phyloP scores from a whole-genome alignment of 495 filamentous ascomycete genomes.

The Hypoxylon cercidicola region DNA sequence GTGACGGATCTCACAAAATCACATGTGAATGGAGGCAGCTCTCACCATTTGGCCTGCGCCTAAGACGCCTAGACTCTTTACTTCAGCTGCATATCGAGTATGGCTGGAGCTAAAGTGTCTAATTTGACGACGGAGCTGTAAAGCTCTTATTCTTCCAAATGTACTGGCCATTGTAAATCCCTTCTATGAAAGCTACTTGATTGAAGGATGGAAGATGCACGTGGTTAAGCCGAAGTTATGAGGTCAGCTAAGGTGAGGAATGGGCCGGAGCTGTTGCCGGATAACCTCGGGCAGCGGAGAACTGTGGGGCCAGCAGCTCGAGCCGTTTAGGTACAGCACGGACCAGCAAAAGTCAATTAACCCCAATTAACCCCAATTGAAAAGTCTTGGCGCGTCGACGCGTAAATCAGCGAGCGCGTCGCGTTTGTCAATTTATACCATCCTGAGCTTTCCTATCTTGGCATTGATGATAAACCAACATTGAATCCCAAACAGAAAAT shows the following conservation, averaged over 20 bases:
- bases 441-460: slow-evolving; percentile 16
- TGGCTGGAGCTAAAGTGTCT: slow-evolving; percentile 65
- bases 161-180: slow-evolving; percentile 47
- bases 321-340: neutral
- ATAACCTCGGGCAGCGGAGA: slow-evolving; percentile 58
- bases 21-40: slow-evolving; percentile 42
- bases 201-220: slow-evolving; percentile 17
- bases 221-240: slow-evolving; percentile 1
- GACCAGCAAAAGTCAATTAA: neutral
- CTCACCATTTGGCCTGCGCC: slow-evolving; percentile 96
- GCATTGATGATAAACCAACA: slow-evolving; percentile 25
- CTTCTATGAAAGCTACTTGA: neutral
- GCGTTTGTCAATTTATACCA: slow-evolving; percentile 42
- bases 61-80: slow-evolving; percentile 90
- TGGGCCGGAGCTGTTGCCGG: slow-evolving; percentile 22
- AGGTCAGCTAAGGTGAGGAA: slow-evolving; percentile 15
- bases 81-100: slow-evolving; percentile 69
- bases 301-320: slow-evolving; percentile 25
- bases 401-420: slow-evolving; percentile 35
- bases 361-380: neutral
- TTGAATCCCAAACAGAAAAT: slow-evolving; percentile 10
- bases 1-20: slow-evolving; percentile 23
- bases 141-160: slow-evolving; percentile 46
- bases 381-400: slow-evolving; percentile 21
- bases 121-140: slow-evolving; percentile 50